Evolutionary conservation across 2,329 filamentous ascomycete species (phyloP).

Genomic region (Aphanocladium album): DNA sequence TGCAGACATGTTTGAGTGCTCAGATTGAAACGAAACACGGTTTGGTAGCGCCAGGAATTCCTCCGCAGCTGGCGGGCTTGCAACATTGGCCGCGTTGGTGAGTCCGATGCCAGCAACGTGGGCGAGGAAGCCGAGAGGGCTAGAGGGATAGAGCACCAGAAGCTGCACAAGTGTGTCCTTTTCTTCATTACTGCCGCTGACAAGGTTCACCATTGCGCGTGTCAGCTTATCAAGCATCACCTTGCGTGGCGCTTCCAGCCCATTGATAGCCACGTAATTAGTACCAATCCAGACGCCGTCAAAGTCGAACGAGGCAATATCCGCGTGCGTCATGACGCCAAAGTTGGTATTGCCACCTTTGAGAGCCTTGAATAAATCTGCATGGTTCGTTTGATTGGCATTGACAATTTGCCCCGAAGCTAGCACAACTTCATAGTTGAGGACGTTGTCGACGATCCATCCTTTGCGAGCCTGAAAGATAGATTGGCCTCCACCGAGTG

Average conservation of each 20-base stretch:
- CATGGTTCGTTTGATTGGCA: conserved; percentile 32
- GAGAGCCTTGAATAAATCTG: conserved; percentile 42
- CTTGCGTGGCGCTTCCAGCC: not conserved
- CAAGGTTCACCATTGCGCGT: not conserved
- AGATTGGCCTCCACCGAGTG: conserved; percentile 43
- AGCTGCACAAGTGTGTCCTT: not conserved
- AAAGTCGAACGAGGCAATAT: conserved; percentile 20
- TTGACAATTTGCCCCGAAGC: conserved; percentile 37
- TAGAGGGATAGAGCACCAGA: not conserved
- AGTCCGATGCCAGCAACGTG: not conserved
- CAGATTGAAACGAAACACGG: not conserved
- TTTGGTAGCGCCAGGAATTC: conserved; percentile 7
- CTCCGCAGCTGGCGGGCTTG: conserved; percentile 7
- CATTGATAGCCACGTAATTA: not conserved
- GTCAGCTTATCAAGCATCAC: not conserved
- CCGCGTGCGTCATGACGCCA: conserved; percentile 31
- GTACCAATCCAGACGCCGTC: conserved; percentile 3
- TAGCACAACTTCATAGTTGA: conserved; percentile 40
- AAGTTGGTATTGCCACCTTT: conserved; percentile 44
- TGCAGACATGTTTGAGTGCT: conserved; percentile 5
- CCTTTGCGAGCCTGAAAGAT: conserved; percentile 34
- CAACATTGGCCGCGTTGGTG: not conserved
- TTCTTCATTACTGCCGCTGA: not conserved
- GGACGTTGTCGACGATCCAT: conserved; percentile 37
- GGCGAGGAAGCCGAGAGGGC: not conserved